Evolutionary conservation across 306 rosid species (phyloP).

Genomic region (Arachis stenosperma): DNA sequence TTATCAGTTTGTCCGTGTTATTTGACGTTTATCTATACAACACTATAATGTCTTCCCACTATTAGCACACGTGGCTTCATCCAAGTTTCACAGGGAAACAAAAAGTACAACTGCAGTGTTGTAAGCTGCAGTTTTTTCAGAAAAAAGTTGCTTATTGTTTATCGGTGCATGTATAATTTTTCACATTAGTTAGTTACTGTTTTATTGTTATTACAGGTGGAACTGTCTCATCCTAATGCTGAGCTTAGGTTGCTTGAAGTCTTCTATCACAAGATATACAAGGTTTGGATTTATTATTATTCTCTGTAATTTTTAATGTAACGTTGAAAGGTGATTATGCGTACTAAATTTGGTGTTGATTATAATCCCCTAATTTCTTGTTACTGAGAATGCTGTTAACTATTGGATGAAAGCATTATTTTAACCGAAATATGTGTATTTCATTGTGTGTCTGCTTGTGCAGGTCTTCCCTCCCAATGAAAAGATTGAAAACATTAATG

Average conservation of each 20-base stretch:
- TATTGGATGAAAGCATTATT: not conserved
- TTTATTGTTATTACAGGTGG: conserved; percentile 57
- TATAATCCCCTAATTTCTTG: conserved; percentile 6
- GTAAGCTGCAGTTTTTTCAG: not conserved
- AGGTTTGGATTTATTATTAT: conserved; percentile 54
- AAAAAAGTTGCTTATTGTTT: conserved; percentile 12
- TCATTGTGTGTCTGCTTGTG: conserved; percentile 34
- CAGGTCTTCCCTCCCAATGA: conserved; percentile 87
- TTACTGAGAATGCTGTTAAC: conserved; percentile 20
- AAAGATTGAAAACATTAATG: conserved; percentile 85
- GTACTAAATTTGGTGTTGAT: not conserved
- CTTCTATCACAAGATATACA: conserved; percentile 90
- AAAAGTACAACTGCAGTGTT: conserved; percentile 10
- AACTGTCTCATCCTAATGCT: conserved; percentile 76
- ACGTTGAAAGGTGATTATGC: not conserved
- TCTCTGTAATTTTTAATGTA: not conserved
- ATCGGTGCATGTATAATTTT: conserved; percentile 13
- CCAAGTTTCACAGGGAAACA: not conserved
- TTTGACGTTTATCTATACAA: conserved; percentile 8
- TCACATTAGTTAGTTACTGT: not conserved
- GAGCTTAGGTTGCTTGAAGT: conserved; percentile 95
- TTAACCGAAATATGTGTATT: conserved; percentile 19
- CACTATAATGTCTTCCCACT: conserved; percentile 1
- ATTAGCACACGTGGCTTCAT: conserved; percentile 27
- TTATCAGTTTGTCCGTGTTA: conserved; percentile 4